Base-by-base conservation (phyloP, 2,329 filamentous ascomycete genomes). In the Penicillium psychrosexuale region DNA sequence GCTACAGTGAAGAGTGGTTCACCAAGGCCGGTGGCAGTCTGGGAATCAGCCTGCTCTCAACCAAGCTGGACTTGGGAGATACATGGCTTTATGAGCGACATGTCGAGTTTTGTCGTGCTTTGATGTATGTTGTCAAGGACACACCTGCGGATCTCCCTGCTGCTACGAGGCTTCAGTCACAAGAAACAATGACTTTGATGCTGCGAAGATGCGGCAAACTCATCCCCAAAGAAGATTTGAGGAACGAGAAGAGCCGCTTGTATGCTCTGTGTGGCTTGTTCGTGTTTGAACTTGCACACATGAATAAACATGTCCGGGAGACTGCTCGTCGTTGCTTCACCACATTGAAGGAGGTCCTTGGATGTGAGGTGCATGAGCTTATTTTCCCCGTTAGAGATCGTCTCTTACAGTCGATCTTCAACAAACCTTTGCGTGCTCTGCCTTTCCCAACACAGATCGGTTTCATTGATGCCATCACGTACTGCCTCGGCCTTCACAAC, bases 1-100 rank as follows among this genome's bases (percentile, higher is more conserved):
- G 94, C 71, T 92, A 97, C 66, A 91, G 94, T 66, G 93, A 99
- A 71, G 94, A 99, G 66, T 99, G 95, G 94, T 99, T 96, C 69
- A 92, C 92, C 49, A 99, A 99, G 75, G 89, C 91, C 36, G 94
- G 93, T 46, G 94, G 94, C 37, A 92, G 89, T 51, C 77, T 93
- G 19, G 95, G 95, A 52, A 97, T 99, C 66, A 88, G 90, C 66
- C 87, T 95, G 53, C 78, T 99, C 55, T 86, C 93, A 31, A 93
- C 90, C 2, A 88, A 93, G 63, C 79, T 97, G 52, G 86, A 93
- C 50, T 81, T 99, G 44, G 91, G 91, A 39, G 89, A 95, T 66
- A 71, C 78, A 1, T 99, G 94, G 91, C 80, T 99, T 33, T 81
- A 84, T 19, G 83, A 87, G 12, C 89, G 91, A 64, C 91, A 97